Evolutionary conservation across 305 asterid genomes (phyloP), one percentile per base, ranked within the genome.

Genomic region (Striga hermonthica): DNA sequence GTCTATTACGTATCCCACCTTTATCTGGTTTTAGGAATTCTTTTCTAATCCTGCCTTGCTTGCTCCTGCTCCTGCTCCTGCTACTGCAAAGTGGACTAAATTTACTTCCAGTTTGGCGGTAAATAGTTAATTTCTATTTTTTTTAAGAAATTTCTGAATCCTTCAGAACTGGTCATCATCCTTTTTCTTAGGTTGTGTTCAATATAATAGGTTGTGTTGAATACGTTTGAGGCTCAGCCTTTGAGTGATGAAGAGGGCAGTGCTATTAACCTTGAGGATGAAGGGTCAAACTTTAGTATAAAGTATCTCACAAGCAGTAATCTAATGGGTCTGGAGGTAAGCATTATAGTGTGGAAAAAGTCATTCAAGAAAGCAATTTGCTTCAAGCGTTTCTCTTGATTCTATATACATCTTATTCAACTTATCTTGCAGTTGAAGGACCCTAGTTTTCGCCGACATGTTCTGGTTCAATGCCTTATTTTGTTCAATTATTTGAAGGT

Each of bases 261-360:
- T 78, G 83, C 87, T 28, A 78, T 78, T 71, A 86, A 86, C 82
- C 88, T 87, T 67, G 94, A 86, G 80, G 98, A 92, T 56, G 97
- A 86, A 77, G 87, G 88, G 11, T 84, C 96, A 67, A 88, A 82
- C 80, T 92, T 92, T 90, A 90, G 91, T 73, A 92, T 92, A 72
- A 92, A 92, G 57, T 92, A 92, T 83, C 95, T 92, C 56, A 92
- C 97, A 10, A 92, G 98, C 79, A 87, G 96, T 76, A 92, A 90
- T 64, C 82, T 92, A 60, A 92, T 92, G 97, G 97, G 98, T 57
- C 88, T 92, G 47, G 97, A 92, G 95, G 98, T 90, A 76, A 62
- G 79, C 65, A 66, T 44, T 67, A 12, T 47, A 57, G 49, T 56
- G 41, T 48, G 53, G 62, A n/a, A 50, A 44, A 37, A 58, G 5